Evolutionary conservation across 2,329 filamentous ascomycete genomes (phyloP), one percentile per base, ranked within the genome.

Genomic region (Fusarium begoniae): DNA sequence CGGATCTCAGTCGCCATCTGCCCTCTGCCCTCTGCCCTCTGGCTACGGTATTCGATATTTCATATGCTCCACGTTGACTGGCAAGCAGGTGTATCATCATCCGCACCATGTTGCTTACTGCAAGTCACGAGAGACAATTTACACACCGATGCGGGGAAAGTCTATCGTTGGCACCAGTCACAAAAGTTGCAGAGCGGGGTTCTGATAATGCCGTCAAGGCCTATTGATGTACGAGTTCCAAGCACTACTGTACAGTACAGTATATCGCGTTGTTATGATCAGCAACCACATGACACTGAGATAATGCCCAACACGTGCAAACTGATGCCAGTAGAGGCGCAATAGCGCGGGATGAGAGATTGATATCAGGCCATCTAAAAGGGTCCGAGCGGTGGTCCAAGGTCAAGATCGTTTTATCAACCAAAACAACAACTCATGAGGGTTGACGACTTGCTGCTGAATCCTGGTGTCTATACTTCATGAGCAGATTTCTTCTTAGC

Each of bases 251-350:
- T 24, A 24, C n/a, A 20, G 48, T 51, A 51, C 45, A 48, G 20
- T 28, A 43, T 17, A 26, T 56, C 40, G 38, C 32, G 38, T 50
- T 66, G 60, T 62, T 50, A 47, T 69, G 73, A 72, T 72, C 65
- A 72, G 55, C 58, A 54, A 64, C 74, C 75, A 76, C 75, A 77
- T 77, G 75, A 77, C 59, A 59, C 60, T 32, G 45, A 50, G 50
- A 45, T 72, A 56, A 74, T 77, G 73, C 70, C 50, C 37, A 61
- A 60, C 65, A 73, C 55, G 66, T 62, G 63, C 58, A 69, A 62
- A 38, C 22, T 44, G 38, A 51, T 69, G 38, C 26, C 38, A 38
- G 40, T 50, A 62, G 50, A 67, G 40, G 60, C 58, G 57, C 45
- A 60, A 73, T 58, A 58, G 55, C n/a, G 56, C 54, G 41, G 50